Evolutionary conservation across 176 grass and related monocot species (phyloP).

Genomic region (Phragmites australis): DNA sequence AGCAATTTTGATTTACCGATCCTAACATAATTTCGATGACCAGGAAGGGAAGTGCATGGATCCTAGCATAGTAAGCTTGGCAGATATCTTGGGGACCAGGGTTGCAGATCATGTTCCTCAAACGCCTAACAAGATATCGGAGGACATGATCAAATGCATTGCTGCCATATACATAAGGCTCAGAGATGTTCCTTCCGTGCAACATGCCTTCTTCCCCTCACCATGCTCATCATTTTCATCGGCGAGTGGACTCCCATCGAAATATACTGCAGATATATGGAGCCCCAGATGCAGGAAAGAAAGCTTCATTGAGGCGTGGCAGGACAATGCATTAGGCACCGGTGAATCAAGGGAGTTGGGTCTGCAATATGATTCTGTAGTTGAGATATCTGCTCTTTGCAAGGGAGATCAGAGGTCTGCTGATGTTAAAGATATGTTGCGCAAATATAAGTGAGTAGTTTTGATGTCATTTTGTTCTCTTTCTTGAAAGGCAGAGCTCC

Average conservation of each 20-base stretch:
- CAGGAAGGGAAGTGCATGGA: slow-evolving; percentile 64
- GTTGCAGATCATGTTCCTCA: slow-evolving; percentile 88
- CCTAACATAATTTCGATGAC: slow-evolving; percentile 21
- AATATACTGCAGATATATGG: slow-evolving; percentile 60
- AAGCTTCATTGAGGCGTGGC: slow-evolving; percentile 47
- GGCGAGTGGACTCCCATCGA: slow-evolving; percentile 61
- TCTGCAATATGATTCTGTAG: slow-evolving; percentile 66
- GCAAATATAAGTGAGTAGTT: slow-evolving; percentile 70
- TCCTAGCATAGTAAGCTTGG: slow-evolving; percentile 63
- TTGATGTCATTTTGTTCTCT: not conserved
- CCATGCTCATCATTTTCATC: slow-evolving; percentile 94
- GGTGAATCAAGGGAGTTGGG: slow-evolving; percentile 51
- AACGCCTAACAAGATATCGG: slow-evolving; percentile 87
- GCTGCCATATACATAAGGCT: slow-evolving; percentile 69
- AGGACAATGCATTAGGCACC: slow-evolving; percentile 43
- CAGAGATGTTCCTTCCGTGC: slow-evolving; percentile 37
- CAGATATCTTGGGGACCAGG: slow-evolving; percentile 87
- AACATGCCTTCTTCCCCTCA: slow-evolving; percentile 59
- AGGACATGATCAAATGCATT: slow-evolving; percentile 91
- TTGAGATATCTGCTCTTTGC: slow-evolving; percentile 76
- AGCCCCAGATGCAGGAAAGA: slow-evolving; percentile 82
- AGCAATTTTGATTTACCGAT: not conserved
- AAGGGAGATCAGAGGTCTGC: slow-evolving; percentile 55
- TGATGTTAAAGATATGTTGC: slow-evolving; percentile 62
- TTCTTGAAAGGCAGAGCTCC: no score